These are phyloP conservation scores for Crithidia bombi DNA, from an alignment of 208 protist genomes.

Conservation along the genomic window DNA sequence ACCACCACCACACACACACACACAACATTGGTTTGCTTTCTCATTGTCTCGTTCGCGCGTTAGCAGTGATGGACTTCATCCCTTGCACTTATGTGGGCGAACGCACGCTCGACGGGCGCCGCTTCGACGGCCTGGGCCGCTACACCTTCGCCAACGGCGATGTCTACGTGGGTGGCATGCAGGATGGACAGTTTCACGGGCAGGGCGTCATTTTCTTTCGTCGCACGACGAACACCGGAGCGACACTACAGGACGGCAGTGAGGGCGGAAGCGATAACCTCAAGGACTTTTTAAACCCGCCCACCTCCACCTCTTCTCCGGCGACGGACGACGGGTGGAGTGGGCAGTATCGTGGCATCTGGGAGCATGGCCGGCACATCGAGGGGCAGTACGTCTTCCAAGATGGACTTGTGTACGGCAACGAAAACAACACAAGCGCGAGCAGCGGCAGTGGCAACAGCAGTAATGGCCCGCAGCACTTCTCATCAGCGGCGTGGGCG, in stretches of 20 bases:
- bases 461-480: slow-evolving; percentile 5
- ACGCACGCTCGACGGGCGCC: slow-evolving; percentile 61
- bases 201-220: slow-evolving; percentile 81
- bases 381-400: slow-evolving; percentile 83
- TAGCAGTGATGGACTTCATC: slow-evolving; percentile 60
- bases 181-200: slow-evolving; percentile 86
- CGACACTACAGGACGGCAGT: not conserved
- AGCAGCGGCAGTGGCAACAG: too few relatives aligned
- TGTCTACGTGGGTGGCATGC: slow-evolving; percentile 76
- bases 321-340: slow-evolving; percentile 32
- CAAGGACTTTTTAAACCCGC: slow-evolving; percentile 18
- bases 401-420: slow-evolving; percentile 82
- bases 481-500: slow-evolving; percentile 48
- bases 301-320: not conserved
- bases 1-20: too few relatives aligned
- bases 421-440: too few relatives aligned
- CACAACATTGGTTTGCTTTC: too few relatives aligned
- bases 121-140: slow-evolving; percentile 72
- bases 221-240: not conserved
- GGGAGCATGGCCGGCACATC: slow-evolving; percentile 74
- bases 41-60: too few relatives aligned
- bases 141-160: slow-evolving; percentile 89
- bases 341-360: slow-evolving; percentile 86
- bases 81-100: slow-evolving; percentile 70
- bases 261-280: slow-evolving; percentile 1